Evolutionary conservation across 805 yeast genomes (phyloP).

Genomic region (Komagataella mondaviorum): DNA sequence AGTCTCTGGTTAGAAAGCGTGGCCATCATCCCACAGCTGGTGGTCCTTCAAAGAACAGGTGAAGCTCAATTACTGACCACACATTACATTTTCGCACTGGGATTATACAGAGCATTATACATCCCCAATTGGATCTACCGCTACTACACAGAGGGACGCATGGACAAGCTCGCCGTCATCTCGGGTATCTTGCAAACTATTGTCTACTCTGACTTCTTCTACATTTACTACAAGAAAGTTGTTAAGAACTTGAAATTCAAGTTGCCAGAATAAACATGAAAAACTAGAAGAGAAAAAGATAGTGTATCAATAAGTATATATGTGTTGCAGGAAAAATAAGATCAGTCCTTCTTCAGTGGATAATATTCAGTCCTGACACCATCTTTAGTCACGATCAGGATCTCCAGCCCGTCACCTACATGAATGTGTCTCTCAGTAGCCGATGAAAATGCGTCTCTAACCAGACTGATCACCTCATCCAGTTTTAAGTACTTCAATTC

Average conservation of each 20-base stretch:
- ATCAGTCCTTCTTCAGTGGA: constrained; percentile 79
- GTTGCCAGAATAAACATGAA: constrained; percentile 23
- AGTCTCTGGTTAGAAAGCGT: constrained; percentile 87
- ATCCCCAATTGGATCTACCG: constrained; percentile 94
- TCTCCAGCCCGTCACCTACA: constrained; percentile 94
- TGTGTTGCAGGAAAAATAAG: background rate
- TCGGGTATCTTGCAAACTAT: constrained; percentile 83
- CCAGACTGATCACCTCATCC: constrained; percentile 79
- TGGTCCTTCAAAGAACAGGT: constrained; percentile 80
- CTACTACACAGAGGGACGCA: constrained; percentile 45
- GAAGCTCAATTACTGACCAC: constrained; percentile 78
- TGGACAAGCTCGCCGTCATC: constrained; percentile 57
- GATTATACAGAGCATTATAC: constrained; percentile 78
- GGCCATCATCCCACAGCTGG: constrained; percentile 87
- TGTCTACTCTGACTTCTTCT: constrained; percentile 90
- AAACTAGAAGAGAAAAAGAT: background rate
- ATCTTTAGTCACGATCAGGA: constrained; percentile 82
- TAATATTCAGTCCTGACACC: constrained; percentile 77
- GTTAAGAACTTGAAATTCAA: constrained; percentile 67
- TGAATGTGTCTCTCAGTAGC: constrained; percentile 98
- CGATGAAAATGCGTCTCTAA: constrained; percentile 86
- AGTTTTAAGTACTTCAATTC: constrained; percentile 50
- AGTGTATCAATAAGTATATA: background rate
- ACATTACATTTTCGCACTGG: constrained; percentile 90
- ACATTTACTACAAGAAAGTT: constrained; percentile 73